phyloP scores from a whole-genome alignment of 2,329 filamentous ascomycete genomes.

The Chalaropsis ovoidea region DNA sequence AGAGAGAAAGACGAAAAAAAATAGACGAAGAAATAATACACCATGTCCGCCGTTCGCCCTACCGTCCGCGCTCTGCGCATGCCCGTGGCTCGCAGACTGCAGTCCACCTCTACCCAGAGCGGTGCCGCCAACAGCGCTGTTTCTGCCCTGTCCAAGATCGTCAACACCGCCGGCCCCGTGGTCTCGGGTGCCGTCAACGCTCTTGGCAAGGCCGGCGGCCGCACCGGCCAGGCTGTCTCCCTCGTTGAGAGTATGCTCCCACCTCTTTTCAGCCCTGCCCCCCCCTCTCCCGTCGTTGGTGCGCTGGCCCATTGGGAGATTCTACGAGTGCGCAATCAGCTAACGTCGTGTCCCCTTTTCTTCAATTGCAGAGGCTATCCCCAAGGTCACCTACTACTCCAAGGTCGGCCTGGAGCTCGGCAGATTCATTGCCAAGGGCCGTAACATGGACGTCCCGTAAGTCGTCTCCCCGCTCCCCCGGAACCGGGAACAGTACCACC shows the following conservation, averaged over 20 bases:
- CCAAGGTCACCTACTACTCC: conserved; percentile 82
- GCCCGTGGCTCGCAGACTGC: conserved; percentile 47
- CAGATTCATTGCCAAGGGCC: conserved; percentile 76
- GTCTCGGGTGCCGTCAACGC: conserved; percentile 63
- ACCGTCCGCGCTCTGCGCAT: conserved; percentile 38
- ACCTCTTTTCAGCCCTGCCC: not conserved
- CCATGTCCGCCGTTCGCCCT: conserved; percentile 31
- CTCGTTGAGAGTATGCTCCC: conserved; percentile 72
- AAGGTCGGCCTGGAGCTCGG: conserved; percentile 77
- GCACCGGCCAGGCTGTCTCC: conserved; percentile 65
- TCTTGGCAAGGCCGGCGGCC: conserved; percentile 68
- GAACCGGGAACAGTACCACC: not conserved
- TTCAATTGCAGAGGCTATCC: conserved; percentile 59
- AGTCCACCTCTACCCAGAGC: conserved; percentile 45
- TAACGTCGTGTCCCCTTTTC: conserved; percentile 14
- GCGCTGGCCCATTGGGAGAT: not conserved
- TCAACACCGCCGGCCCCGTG: conserved; percentile 68
- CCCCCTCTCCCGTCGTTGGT: not conserved
- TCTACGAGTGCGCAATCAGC: conserved; percentile 6
- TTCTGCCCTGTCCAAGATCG: conserved; percentile 72
- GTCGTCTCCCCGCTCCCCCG: conserved; percentile 33
- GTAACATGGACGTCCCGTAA: conserved; percentile 94
- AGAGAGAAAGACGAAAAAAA: conserved; percentile 18
- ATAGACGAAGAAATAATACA: conserved; percentile 23
- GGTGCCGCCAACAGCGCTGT: conserved; percentile 45